phyloP scores from a whole-genome alignment of 306 rosid species.

The Chamaecrista fasciculata region DNA sequence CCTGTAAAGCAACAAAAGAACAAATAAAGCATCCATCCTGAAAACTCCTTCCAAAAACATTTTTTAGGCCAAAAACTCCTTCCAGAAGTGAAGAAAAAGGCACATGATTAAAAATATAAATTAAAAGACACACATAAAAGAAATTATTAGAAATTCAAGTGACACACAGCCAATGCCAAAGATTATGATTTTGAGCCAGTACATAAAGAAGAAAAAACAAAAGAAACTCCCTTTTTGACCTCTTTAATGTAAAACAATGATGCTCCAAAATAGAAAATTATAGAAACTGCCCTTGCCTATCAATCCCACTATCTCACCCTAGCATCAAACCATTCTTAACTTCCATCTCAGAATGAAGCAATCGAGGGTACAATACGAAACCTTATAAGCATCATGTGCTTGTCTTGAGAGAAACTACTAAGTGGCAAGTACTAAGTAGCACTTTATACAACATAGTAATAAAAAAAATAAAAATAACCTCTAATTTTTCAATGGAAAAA shows the following conservation, averaged over 20 bases:
- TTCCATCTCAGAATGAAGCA: slow-evolving; percentile 19
- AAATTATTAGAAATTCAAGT: slow-evolving; percentile 17
- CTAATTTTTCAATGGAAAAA: too few relatives aligned
- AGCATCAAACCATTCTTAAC: not conserved
- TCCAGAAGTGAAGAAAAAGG: slow-evolving; percentile 4
- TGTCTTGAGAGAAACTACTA: not conserved
- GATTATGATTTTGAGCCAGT: slow-evolving; percentile 19
- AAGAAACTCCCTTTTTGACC: slow-evolving; percentile 21
- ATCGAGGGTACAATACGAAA: not conserved
- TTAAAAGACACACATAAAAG: not conserved
- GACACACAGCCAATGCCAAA: not conserved
- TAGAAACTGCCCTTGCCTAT: slow-evolving; percentile 1
- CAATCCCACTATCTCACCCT: slow-evolving; percentile 21
- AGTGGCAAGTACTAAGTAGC: slow-evolving; percentile 7
- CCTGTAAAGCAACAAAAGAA: slow-evolving; percentile 46
- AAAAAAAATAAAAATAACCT: too few relatives aligned
- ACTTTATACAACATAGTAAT: not conserved
- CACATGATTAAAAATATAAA: not conserved
- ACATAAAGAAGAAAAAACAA: slow-evolving; percentile 20
- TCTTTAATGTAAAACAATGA: slow-evolving; percentile 8
- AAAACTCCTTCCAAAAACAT: slow-evolving; percentile 1
- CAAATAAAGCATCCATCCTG: slow-evolving; percentile 8
- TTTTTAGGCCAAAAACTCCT: too few relatives aligned
- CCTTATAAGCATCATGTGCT: slow-evolving; percentile 8
- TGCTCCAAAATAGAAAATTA: slow-evolving; percentile 18